Evolutionary conservation across 768 basidiomycete genomes (phyloP).

Genomic region (Psilocybe cyanescens): DNA sequence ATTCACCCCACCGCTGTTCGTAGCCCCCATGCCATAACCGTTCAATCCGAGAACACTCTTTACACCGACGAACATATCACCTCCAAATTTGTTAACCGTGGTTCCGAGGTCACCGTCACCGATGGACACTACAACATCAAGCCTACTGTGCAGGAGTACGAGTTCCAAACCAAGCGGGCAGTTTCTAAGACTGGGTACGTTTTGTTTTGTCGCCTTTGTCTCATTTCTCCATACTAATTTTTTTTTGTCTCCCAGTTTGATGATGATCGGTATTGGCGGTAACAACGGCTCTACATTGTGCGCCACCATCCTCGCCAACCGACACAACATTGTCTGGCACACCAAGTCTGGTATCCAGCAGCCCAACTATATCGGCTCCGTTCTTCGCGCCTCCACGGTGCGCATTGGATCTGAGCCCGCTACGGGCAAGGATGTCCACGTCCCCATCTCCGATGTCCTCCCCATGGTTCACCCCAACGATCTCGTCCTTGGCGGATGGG

Average conservation of each 20-base stretch:
- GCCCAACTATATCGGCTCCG: slow-evolving; percentile 97
- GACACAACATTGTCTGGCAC: slow-evolving; percentile 91
- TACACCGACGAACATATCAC: slow-evolving; percentile 87
- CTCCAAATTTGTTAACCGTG: slow-evolving; percentile 81
- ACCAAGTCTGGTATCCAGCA: slow-evolving; percentile 91
- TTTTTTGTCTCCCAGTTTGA: slow-evolving; percentile 57
- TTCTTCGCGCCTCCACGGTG: slow-evolving; percentile 95
- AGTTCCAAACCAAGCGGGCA: slow-evolving; percentile 89
- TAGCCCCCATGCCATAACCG: slow-evolving; percentile 74
- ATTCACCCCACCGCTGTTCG: slow-evolving; percentile 88
- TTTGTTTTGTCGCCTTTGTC: slow-evolving; percentile 20
- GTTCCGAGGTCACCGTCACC: slow-evolving; percentile 67
- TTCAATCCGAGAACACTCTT: slow-evolving; percentile 79
- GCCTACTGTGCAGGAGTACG: slow-evolving; percentile 79
- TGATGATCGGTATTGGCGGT: slow-evolving; percentile 97
- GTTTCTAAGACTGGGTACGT: slow-evolving; percentile 93
- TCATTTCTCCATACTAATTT: slow-evolving; percentile 17
- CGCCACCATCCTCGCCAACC: slow-evolving; percentile 95
- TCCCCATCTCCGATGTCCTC: slow-evolving; percentile 90
- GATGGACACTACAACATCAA: slow-evolving; percentile 80
- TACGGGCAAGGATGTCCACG: slow-evolving; percentile 87
- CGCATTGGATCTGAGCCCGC: slow-evolving; percentile 82
- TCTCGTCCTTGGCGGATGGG: slow-evolving; percentile 97
- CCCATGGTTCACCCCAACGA: slow-evolving; percentile 99
- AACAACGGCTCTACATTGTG: slow-evolving; percentile 96